Evolutionary conservation across 805 yeast genomes (phyloP).

Genomic region (Maudiozyma serrabonitensis): DNA sequence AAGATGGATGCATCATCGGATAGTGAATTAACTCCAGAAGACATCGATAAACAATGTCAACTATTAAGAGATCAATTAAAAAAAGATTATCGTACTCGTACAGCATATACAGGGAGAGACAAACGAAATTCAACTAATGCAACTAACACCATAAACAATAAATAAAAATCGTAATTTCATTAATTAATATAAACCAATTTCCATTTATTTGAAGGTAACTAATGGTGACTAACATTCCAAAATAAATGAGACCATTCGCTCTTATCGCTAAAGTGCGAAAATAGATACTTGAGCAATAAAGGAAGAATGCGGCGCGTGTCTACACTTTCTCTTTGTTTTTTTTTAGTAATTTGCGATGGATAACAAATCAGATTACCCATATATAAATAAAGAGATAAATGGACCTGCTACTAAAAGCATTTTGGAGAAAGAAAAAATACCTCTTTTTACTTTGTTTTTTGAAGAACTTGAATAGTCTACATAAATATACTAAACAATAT

Average conservation of each 20-base stretch:
- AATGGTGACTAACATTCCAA: too few relatives aligned
- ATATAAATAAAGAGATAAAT: background rate
- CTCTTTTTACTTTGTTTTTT: too few relatives aligned
- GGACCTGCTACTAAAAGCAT: background rate
- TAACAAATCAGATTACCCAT: background rate
- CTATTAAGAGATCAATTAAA: slow-evolving; percentile 10
- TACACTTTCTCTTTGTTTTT: too few relatives aligned
- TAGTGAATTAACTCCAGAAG: slow-evolving; percentile 7
- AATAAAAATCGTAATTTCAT: too few relatives aligned
- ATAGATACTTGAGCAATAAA: background rate
- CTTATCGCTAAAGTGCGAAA: background rate
- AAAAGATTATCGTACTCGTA: slow-evolving; percentile 7
- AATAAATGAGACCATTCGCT: too few relatives aligned
- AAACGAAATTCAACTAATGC: background rate
- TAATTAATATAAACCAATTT: too few relatives aligned
- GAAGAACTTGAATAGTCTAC: too few relatives aligned
- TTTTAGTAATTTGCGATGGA: background rate
- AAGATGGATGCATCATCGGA: slow-evolving; percentile 7
- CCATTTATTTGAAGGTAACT: too few relatives aligned
- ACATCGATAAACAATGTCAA: slow-evolving; percentile 16
- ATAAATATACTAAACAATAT: too few relatives aligned
- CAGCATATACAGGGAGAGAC: slow-evolving; percentile 7
- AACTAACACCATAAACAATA: background rate
- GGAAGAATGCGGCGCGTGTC: background rate
- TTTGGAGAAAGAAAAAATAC: too few relatives aligned